Evolutionary conservation across 306 rosid genomes (phyloP), one percentile per base, ranked within the genome.

Genomic region (Argentina anserina): DNA sequence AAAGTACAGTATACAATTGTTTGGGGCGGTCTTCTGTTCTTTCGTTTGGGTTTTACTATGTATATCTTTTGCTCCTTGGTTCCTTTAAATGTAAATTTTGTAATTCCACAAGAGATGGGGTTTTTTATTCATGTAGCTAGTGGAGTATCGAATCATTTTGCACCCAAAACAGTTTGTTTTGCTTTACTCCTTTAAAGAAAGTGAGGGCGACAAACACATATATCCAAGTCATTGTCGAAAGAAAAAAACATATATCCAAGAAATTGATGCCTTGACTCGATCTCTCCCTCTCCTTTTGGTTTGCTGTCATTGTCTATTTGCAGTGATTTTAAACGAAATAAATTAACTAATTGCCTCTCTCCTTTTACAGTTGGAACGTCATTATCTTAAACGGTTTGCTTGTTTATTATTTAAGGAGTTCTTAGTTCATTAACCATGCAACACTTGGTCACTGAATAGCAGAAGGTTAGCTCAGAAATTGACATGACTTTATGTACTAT

Each of bases 171-270:
- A 6, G 65, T 59, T 6, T 21, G 21, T 59, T 59, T 29, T 59
- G 65, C 40, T 29, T 14, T 59, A 28, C 39, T 29, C 39, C 23
- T 20, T 50, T 23, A 17, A 25, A 13, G 14, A 23, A 4, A 9
- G 60, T 53, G 60, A 53, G 39, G 39, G 40, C 9, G 29, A 46
- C 72, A 68, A 29, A 43, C 58, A 67, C 72, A 45, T 28, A 46
- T 25, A 17, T 67, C 58, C 58, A 67, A 67, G 1, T n/a, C n/a
- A n/a, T n/a, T n/a, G n/a, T n/a, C n/a, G 34, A 7, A 25, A 43
- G 56, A 67, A 25, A 65, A 39, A 67, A 39, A 68, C 59, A 46
- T 29, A 46, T 26, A 18, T 67, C 58, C 59, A 68, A 68, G 1
- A 39, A 2, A 2, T n/a, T n/a, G 42, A 20, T 9, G 4, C 41